phyloP scores from a whole-genome alignment of 2,329 filamentous ascomycete species.

The Trichophyton benhamiae region DNA sequence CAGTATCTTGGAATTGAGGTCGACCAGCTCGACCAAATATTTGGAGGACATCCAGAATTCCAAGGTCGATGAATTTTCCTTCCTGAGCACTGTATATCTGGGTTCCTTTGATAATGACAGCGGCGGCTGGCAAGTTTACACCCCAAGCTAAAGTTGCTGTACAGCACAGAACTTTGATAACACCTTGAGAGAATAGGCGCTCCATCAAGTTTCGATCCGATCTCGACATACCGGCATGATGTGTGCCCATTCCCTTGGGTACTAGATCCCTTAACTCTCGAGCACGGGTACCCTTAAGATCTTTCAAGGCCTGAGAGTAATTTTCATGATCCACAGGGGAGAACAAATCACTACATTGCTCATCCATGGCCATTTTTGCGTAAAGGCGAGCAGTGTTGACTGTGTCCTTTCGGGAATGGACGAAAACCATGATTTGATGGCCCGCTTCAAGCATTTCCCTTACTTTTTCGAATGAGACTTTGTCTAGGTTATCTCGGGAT shows the following conservation, averaged over 20 bases:
- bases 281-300: constrained; percentile 76
- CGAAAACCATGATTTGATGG: constrained; percentile 99
- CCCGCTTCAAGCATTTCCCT: constrained; percentile 78
- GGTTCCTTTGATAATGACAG: constrained; percentile 95
- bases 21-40: constrained; percentile 97
- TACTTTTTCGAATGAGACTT: constrained; percentile 83
- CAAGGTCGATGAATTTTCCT: constrained; percentile 90
- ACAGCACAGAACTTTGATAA: constrained; percentile 96
- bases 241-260: constrained; percentile 81
- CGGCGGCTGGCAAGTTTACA: constrained; percentile 93
- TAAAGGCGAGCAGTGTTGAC: constrained; percentile 76
- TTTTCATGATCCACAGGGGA: constrained; percentile 66
- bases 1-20: constrained; percentile 92
- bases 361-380: constrained; percentile 72
- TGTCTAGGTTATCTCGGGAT: constrained; percentile 79
- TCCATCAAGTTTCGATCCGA: constrained; percentile 95
- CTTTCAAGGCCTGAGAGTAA: constrained; percentile 66
- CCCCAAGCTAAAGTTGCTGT: constrained; percentile 96
- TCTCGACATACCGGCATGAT: constrained; percentile 93
- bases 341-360: constrained; percentile 68
- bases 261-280: constrained; percentile 80
- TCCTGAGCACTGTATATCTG: constrained; percentile 94
- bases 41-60: constrained; percentile 91
- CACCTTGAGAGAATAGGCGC: constrained; percentile 74
- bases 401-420: constrained; percentile 92